These are phyloP conservation scores for Prunus mira DNA, from an alignment of 306 rosid genomes.

Conservation along the genomic window DNA sequence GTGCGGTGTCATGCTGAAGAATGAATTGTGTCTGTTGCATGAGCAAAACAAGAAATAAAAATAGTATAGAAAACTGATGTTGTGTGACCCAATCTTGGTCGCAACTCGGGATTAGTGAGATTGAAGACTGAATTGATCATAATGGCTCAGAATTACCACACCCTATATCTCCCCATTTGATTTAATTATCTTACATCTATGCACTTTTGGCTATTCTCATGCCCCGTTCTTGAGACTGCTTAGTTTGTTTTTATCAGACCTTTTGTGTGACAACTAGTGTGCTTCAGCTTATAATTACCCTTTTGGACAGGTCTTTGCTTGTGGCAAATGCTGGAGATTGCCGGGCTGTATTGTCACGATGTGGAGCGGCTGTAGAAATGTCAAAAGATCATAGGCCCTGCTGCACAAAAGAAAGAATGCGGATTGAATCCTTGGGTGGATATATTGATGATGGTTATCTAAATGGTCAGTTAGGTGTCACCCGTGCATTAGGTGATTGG, in stretches of 20 bases:
- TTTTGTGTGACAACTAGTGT: not conserved
- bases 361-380: slow-evolving; percentile 69
- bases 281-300: not conserved
- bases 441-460: slow-evolving; percentile 64
- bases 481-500: slow-evolving; percentile 95
- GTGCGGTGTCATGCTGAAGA: not conserved
- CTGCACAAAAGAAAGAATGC: slow-evolving; percentile 61
- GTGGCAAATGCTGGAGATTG: slow-evolving; percentile 99
- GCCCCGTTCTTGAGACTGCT: not conserved
- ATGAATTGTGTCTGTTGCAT: not conserved
- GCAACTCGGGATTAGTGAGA: too few species aligned
- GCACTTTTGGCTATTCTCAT: not conserved
- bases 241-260: not conserved
- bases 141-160: not conserved
- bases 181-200: not conserved
- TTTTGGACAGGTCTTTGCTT: slow-evolving; percentile 67
- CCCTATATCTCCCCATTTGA: not conserved
- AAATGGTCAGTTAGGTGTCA: slow-evolving; percentile 73
- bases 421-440: slow-evolving; percentile 82
- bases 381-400: slow-evolving; percentile 81
- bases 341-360: slow-evolving; percentile 78
- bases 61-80: not conserved
- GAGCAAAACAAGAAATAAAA: not conserved
- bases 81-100: not conserved
- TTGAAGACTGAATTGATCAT: too few species aligned